Percentiles rank a stretch among this genome's conserved stretches.
Conservation (phyloP, 768 basidiomycete species). For the Tephrocybe sp. region DNA sequence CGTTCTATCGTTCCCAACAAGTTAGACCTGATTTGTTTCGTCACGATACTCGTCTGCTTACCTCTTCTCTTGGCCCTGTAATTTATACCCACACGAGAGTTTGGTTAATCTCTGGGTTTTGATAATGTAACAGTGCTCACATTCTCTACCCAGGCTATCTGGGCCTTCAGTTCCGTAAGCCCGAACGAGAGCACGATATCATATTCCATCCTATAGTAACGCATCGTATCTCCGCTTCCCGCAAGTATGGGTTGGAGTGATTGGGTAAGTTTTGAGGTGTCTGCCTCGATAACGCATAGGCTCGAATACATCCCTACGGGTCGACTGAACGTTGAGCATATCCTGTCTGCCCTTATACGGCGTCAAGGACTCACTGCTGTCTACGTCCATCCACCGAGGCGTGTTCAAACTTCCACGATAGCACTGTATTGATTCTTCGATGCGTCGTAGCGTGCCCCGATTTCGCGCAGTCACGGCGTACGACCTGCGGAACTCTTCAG, state of each 20-base stretch:
- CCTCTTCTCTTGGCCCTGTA: slow-evolving; percentile 39
- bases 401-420: slow-evolving; percentile 20
- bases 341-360: too few relatives aligned
- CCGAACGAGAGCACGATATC: slow-evolving; percentile 54
- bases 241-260: slow-evolving; percentile 5
- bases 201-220: slow-evolving; percentile 33
- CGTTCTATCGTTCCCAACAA: background rate
- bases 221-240: slow-evolving; percentile 6
- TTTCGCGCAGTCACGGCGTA: slow-evolving; percentile 9
- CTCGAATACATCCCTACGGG: slow-evolving; percentile 23
- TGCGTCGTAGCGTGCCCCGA: slow-evolving; percentile 7
- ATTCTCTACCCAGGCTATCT: slow-evolving; percentile 50
- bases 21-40: background rate
- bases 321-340: background rate
- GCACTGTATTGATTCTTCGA: slow-evolving; percentile 17
- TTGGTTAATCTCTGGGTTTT: too few relatives aligned
- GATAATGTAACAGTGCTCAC: slow-evolving; percentile 27
- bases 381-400: slow-evolving; percentile 27
- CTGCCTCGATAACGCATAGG: slow-evolving; percentile 22
- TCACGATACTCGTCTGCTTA: slow-evolving; percentile 12
- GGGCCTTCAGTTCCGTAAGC: slow-evolving; percentile 51
- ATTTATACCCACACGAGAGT: background rate
- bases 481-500: slow-evolving; percentile 22
- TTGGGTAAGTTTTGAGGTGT: too few relatives aligned
- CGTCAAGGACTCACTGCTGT: slow-evolving; percentile 16